Base-by-base conservation (phyloP, 2,329 filamentous ascomycete species). In the Bipolaris zeicola region DNA sequence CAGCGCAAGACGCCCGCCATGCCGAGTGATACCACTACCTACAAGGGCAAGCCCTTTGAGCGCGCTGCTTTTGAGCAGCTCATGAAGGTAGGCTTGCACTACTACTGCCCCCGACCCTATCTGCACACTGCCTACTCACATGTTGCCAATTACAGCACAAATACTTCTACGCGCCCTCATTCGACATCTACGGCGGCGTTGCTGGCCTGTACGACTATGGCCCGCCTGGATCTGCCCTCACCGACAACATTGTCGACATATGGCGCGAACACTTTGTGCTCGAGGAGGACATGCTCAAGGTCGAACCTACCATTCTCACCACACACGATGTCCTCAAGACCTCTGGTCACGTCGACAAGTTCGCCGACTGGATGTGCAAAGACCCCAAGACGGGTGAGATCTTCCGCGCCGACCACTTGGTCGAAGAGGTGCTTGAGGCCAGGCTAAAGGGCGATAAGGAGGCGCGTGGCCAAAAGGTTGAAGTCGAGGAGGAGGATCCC, bases 291-390 rank as follows among this genome's bases (percentile, higher is more conserved):
- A 96, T 96, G 92, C 87, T 96, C 65, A 92, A 96, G 81, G 87
- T 96, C 64, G 93, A 96, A 80, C 96, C 92, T 81, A 95, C 91
- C 37, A 95, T 94, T 79, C 79, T 99, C 73, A 99, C 95, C 38
- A 95, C 95, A 33, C 87, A 95, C 71, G 90, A 95, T 45, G 91
- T 99, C 36, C 86, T 99, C 73, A 96, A 98, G 85, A 96, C 94
- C 3, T 80, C 78, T 76, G 95, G 95, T 63, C 95, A 99, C 80
- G 95, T 98, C 64, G 94, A 97, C 78, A 96, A 96, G 79, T 98
- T 98, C 73, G 90, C 92, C 78, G 94, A 98, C 78, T 98, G 91
- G 91, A 97, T 98, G 93, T 96, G 91, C 87, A 96, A 96, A 79
- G 95, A 99, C 78, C 92, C 94, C 62, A 96, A 96, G 84, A 96